Evolutionary conservation across 2,329 filamentous ascomycete genomes (phyloP), one percentile per base, ranked within the genome.

Genomic region (Emydomyces testavorans): DNA sequence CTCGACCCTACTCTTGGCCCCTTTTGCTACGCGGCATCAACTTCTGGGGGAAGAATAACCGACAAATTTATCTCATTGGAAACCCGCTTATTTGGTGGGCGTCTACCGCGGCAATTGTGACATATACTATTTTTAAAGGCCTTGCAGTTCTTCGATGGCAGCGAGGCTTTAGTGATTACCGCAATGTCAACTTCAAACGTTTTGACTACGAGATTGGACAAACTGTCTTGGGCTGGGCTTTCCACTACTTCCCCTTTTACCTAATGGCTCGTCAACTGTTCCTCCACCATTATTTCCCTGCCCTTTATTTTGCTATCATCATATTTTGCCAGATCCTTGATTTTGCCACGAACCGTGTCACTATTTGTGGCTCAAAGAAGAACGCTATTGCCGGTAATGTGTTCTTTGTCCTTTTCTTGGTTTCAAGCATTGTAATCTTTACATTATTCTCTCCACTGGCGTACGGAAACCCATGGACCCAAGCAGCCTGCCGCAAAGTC

Each of bases 191-290:
- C 32, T 94, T 96, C 75, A 94, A 94, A 72, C 86, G 92, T 49
- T 98, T 96, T 65, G 92, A 96, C 68, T 96, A 95, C 62, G 92
- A 98, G 68, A 79, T 96, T 51, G 92, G 92, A 52, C 86, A 81
- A 46, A 87, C 80, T 15, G 83, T 95, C 26, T 77, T 98, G 6
- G 92, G 85, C 56, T 98, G 92, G 92, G 87, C 85, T 40, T 83
- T 98, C 66, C 92, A 98, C 69, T 98, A 95, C 73, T 96, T 98
- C 74, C 92, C 92, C 8, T 98, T 98, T 73, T 98, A 81, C 72
- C 77, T 98, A 50, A 96, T 98, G 92, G 81, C 92, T 63, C 88
- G 92, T 58, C 92, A 98, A 69, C 80, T 98, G 29, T 98, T 98
- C 76, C 74, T 98, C 53, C 92, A 98, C 67, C 92, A 98, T 71